phyloP scores from a whole-genome alignment of 441 rosid species.

The Pelargonium cotyledonis region DNA sequence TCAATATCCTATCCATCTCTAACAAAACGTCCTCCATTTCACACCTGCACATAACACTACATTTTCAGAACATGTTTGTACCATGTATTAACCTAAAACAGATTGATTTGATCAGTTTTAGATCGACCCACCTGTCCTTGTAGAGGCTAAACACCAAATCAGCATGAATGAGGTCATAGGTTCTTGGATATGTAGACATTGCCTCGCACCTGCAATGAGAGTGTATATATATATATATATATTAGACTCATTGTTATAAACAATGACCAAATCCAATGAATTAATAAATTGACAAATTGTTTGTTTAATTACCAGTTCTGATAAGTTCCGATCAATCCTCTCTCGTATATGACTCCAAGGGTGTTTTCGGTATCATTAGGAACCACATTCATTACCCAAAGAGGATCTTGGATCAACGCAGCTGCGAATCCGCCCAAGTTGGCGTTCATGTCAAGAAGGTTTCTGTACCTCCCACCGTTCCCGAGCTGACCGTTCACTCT shows the following conservation, averaged over 20 bases:
- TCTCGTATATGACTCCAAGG: conserved; percentile 72
- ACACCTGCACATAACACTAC: conserved; percentile 30
- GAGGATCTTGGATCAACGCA: conserved; percentile 48
- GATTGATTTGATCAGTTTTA: neutral
- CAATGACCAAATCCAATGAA: neutral
- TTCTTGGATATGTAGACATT: conserved; percentile 87
- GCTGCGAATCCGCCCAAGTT: conserved; percentile 78
- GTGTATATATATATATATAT: no score
- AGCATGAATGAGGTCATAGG: conserved; percentile 75
- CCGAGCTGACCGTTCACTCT: conserved; percentile 50
- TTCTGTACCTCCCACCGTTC: conserved; percentile 52
- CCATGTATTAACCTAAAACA: neutral
- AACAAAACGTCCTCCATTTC: conserved; percentile 44
- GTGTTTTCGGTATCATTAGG: conserved; percentile 56
- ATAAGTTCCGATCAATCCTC: conserved; percentile 76
- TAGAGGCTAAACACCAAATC: conserved; percentile 43
- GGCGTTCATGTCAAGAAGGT: conserved; percentile 76
- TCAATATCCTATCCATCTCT: conserved; percentile 60
- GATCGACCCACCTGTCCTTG: conserved; percentile 34
- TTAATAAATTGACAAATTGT: neutral
- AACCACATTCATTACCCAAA: conserved; percentile 90
- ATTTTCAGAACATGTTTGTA: neutral
- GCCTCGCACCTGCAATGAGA: conserved; percentile 79
- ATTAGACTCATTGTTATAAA: neutral
- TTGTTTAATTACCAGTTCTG: conserved; percentile 52